Conservation (phyloP, 495 filamentous ascomycete species). For the Evansstolkia leycettana region DNA sequence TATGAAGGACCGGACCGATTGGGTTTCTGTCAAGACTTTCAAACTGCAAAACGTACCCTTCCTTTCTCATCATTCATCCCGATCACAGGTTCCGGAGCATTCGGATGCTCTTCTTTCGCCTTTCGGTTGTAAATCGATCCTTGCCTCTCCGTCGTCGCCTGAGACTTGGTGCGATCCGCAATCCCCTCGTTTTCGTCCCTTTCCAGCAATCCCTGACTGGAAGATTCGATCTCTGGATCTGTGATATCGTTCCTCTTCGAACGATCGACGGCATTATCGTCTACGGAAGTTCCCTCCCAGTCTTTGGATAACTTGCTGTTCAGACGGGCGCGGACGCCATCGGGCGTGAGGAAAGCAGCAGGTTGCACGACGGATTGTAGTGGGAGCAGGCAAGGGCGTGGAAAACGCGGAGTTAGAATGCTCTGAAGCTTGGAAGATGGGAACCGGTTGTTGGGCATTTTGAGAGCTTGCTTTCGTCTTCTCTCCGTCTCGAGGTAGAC, state of each 20-base stretch:
- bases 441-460: constrained; percentile 7
- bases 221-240: constrained; percentile 24
- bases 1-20: no score
- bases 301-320: constrained; percentile 12
- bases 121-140: constrained; percentile 29
- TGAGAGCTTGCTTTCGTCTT: neutral
- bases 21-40: no score
- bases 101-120: constrained; percentile 51
- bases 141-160: constrained; percentile 33
- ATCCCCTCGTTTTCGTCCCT: constrained; percentile 20
- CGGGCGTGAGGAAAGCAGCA: constrained; percentile 1
- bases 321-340: constrained; percentile 7
- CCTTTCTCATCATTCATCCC: constrained; percentile 63
- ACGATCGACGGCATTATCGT: constrained; percentile 24
- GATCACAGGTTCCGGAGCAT: constrained; percentile 51
- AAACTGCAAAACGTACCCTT: constrained; percentile 33
- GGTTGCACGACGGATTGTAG: constrained; percentile 9
- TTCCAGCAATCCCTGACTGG: constrained; percentile 26
- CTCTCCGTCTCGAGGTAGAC: no score
- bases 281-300: constrained; percentile 24
- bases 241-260: constrained; percentile 29
- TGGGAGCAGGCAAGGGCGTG: constrained; percentile 5
- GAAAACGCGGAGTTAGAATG: constrained; percentile 4
- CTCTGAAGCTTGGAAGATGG: constrained; percentile 2
- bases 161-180: constrained; percentile 24